Evolutionary conservation across 129 eudicot genomes (phyloP).

Genomic region (Dittrichia graveolens): DNA sequence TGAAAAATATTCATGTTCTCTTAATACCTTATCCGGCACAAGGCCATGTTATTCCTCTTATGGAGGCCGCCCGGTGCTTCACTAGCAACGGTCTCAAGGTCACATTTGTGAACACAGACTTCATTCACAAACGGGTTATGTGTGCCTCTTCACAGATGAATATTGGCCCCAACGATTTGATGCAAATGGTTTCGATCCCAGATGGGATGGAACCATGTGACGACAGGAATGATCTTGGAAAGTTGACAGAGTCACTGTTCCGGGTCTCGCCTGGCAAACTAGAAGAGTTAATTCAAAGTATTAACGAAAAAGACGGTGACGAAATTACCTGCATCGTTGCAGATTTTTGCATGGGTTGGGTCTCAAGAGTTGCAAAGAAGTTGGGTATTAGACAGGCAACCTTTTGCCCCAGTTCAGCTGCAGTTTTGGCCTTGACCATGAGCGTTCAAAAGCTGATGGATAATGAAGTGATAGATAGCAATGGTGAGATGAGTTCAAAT

Average conservation of each 20-base stretch:
- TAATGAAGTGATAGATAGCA: slow-evolving; percentile 35
- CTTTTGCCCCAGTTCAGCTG: slow-evolving; percentile 42
- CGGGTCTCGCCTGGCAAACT: slow-evolving; percentile 38
- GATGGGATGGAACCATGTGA: slow-evolving; percentile 54
- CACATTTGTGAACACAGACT: slow-evolving; percentile 53
- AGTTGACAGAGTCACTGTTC: slow-evolving; percentile 21
- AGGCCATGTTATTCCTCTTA: slow-evolving; percentile 67
- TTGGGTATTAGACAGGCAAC: slow-evolving; percentile 33
- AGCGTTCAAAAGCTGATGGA: slow-evolving; percentile 44
- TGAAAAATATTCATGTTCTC: slow-evolving; percentile 33
- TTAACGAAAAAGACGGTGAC: slow-evolving; percentile 23
- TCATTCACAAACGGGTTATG: slow-evolving; percentile 39
- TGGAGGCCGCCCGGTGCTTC: slow-evolving; percentile 44
- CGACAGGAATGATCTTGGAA: slow-evolving; percentile 45
- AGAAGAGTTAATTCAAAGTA: slow-evolving; percentile 37
- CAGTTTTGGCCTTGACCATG: slow-evolving; percentile 20
- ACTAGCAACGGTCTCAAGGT: slow-evolving; percentile 39
- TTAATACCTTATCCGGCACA: slow-evolving; percentile 62
- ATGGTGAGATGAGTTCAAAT: slow-evolving; percentile 18
- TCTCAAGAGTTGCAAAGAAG: slow-evolving; percentile 40
- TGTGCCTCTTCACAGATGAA: slow-evolving; percentile 27
- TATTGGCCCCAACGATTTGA: not conserved
- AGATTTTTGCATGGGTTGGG: slow-evolving; percentile 46
- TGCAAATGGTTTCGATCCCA: slow-evolving; percentile 45
- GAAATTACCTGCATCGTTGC: slow-evolving; percentile 46